Evolutionary conservation across 2,329 filamentous ascomycete species (phyloP), one percentile per base, ranked within the genome.

Genomic region (Cladosporium sp.): DNA sequence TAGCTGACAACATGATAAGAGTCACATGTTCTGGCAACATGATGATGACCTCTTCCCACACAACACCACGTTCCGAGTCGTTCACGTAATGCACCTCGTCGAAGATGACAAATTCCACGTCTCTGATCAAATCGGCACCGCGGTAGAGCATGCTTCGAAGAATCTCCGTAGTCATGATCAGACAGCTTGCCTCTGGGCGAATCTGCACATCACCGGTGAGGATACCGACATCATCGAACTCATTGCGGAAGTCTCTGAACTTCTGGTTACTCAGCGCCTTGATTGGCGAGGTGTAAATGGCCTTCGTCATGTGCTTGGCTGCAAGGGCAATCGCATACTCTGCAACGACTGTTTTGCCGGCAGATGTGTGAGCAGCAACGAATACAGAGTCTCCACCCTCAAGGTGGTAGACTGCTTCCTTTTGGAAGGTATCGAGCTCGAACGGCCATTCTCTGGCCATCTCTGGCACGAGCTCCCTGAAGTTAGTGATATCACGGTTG

Each of bases 121-220:
- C 93, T 60, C 93, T 83, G 58, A 99, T 96, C 13, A 99, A 73
- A 73, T 99, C 93, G 5, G 93, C 92, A 54, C 93, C 93, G 53
- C 92, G 83, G 64, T 99, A 99, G 41, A 99, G 82, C 92, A 99
- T 99, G 75, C 93, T 97, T 52, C 93, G 83, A 52, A 99, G 72
- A 72, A 99, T 99, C 66, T 99, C 93, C 0, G 93, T 99, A 0
- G 93, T 99, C 93, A 99, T 99, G 69, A 99, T 97, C 37, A 99
- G 78, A 71, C 93, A 99, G 70, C 92, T 97, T 22, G 93, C 93
- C 73, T 97, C 93, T 0, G 92, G 89, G 57, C 95, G 90, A 63
- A 99, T 99, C 68, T 99, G 93, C 4, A 99, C 93, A 72, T 99
- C 93, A 53, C 93, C 93, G 0, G 93, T 99, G 57, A 99, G 72